These are phyloP conservation scores for Malus hybrid DNA, from an alignment of 331 rosid genomes.

Conservation along the genomic window DNA sequence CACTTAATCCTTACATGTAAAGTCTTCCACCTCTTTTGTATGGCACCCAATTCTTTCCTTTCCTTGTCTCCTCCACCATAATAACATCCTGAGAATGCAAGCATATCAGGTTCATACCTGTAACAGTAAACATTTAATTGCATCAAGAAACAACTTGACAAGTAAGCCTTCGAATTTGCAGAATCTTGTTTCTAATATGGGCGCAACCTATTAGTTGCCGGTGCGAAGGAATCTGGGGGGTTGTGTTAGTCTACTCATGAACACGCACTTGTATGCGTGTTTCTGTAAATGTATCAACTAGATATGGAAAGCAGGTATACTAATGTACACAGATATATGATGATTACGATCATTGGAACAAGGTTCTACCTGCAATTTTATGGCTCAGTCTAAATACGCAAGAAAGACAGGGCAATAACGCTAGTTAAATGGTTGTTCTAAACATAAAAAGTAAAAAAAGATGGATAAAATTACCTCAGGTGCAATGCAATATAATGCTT, in stretches of 20 bases:
- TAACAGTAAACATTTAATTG: constrained; percentile 12
- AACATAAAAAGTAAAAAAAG: not conserved
- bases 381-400: not conserved
- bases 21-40: constrained; percentile 97
- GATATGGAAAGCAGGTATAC: not conserved
- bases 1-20: constrained; percentile 62
- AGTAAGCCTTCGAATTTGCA: not conserved
- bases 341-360: not conserved
- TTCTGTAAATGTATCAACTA: not conserved
- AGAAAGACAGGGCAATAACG: not conserved
- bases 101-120: constrained; percentile 99
- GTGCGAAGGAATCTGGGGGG: not conserved
- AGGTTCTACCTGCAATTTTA: not conserved
- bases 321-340: not conserved
- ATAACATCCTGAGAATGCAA: constrained; percentile 97
- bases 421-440: not conserved
- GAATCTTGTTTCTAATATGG: not conserved
- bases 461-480: constrained; percentile 54
- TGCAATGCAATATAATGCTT: constrained; percentile 81
- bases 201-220: not conserved
- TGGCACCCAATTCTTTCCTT: constrained; percentile 67
- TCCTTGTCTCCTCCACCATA: constrained; percentile 99
- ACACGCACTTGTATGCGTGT: not conserved
- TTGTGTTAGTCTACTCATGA: not conserved
- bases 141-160: constrained; percentile 16